Evolutionary conservation across 805 yeast genomes (phyloP), one percentile per base, ranked within the genome.

Genomic region (Candida khao-thaluensis): DNA sequence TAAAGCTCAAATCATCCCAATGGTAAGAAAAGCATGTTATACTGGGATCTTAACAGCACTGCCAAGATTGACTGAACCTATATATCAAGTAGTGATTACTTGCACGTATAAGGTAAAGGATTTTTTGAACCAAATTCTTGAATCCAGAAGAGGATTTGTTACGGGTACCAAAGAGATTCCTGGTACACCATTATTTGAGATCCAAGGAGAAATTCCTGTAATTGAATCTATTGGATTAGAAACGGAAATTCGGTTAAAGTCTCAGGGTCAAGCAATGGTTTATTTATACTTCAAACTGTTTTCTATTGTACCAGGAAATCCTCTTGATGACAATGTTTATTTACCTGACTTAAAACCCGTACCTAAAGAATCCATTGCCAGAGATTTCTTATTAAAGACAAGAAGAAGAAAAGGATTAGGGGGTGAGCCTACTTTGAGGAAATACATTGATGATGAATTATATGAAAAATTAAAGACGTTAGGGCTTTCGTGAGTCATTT

Each of bases 211-310:
- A 21, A 64, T 93, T 0, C 99, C 99, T 0, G 93, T 86, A 1
- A 85, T 93, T 33, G 99, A 93, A 47, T 83, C 96, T 2, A 67
- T 83, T 38, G 99, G 98, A 0, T 70, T 93, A 33, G 96, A 87
- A 53, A 79, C 95, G 0, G 99, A 93, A 57, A 62, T 93, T 22
- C 62, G 96, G 45, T 59, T 87, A 9, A 75, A 81, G 9, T 80
- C 95, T 0, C 81, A 79, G 45, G 96, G 96, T 4, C 82, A 77
- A 50, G 90, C 93, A 0, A 71, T 78, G 69, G 77, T 88, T 32
- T 77, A 77, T 33, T 56, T 83, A 44, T 74, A 73, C 34, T 87
- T 86, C 59, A 72, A 72, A 40, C 73, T 71, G 41, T 93, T 96
- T 95, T 73, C 76, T 15, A 59, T 69, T 2, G 95, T 86, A 1